A percentile compares a stretch with the other conserved stretches of the same genome.
Evolutionary conservation across 768 basidiomycete genomes (phyloP).

Genomic region (Guyanaporus albipodus): DNA sequence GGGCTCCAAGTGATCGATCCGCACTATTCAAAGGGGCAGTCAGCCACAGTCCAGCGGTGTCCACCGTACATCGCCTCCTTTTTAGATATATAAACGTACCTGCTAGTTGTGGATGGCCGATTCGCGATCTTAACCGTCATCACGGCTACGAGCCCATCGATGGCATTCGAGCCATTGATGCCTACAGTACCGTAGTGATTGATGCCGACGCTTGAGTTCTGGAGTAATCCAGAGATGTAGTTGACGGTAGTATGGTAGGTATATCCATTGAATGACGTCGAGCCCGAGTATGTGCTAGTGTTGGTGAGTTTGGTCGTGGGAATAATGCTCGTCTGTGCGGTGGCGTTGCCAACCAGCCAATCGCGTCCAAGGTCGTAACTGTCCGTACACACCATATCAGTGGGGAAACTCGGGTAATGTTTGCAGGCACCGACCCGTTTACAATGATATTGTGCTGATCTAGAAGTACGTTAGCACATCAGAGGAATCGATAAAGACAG

Average conservation of each 20-base stretch:
- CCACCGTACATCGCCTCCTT: not conserved
- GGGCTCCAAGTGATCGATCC: slow-evolving; percentile 8
- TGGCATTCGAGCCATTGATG: slow-evolving; percentile 49
- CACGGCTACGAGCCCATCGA: slow-evolving; percentile 82
- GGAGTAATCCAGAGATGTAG: slow-evolving; percentile 69
- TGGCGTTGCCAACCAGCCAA: slow-evolving; percentile 82
- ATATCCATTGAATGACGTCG: slow-evolving; percentile 60
- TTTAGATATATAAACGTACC: slow-evolving; percentile 13
- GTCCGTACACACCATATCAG: not conserved
- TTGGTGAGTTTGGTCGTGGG: slow-evolving; percentile 36
- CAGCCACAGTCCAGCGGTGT: not conserved
- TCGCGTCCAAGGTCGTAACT: slow-evolving; percentile 82
- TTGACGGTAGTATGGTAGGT: slow-evolving; percentile 67
- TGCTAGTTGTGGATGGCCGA: slow-evolving; percentile 27
- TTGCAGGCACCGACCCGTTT: slow-evolving; percentile 49
- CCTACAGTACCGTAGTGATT: slow-evolving; percentile 62
- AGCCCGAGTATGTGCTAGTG: slow-evolving; percentile 55
- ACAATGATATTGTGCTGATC: slow-evolving; percentile 67
- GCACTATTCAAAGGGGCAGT: slow-evolving; percentile 12
- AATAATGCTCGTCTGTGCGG: slow-evolving; percentile 36
- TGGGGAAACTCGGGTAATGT: not conserved
- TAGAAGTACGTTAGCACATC: slow-evolving; percentile 17
- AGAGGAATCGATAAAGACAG: slow-evolving; percentile 9
- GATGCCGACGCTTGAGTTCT: slow-evolving; percentile 63
- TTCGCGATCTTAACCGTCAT: slow-evolving; percentile 64